Base-by-base conservation (phyloP, 352 stramenopile genomes). In the Pythium guiyangense region DNA sequence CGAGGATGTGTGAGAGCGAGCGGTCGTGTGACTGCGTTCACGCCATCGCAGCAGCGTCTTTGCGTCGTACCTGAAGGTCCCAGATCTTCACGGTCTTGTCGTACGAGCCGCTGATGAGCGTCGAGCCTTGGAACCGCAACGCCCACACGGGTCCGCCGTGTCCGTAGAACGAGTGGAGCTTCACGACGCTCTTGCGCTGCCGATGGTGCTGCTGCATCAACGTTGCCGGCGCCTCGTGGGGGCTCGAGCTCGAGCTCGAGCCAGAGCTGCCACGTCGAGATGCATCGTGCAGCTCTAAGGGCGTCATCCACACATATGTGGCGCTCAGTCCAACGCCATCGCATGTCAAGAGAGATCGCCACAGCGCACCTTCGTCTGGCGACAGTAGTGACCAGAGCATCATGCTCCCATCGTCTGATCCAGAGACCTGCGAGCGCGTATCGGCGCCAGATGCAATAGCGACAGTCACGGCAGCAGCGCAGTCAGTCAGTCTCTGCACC, bases 41-140 rank as follows among this genome's bases (percentile, higher is more conserved):
- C 42, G 12, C 27, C 10, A 10, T 12, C 25, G 15, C 14, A 2
- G 8, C 29, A 26, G 18, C 4, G 15, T 14, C 11, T n/a, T 8
- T 31, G 12, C 18, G 18, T 48, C 31, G 25, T 52, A 59, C 63
- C 63, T 70, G 63, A 6, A 70, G 43, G 45, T 67, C 64, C 65
- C 65, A 73, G 40, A 73, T 48, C 48, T 73, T 73, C 39, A 73
- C 54, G 1, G 65, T 73, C 35, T 73, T 73, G 65, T 71, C 64
- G 47, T 71, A 71, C n/a, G 65, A 73, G 12, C 65, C 65, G 54
- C 65, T 73, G 18, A 69, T 48, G 8, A 65, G 53, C 10, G 52
- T 61, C n/a, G 31, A 49, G 29, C 59, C 52, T 9, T 60, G 57
- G 35, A 69, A 66, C 34, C 59, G 57, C 15, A 72, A 40, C 3